Evolutionary conservation across 768 basidiomycete genomes (phyloP).

Genomic region (Mycena floridula): DNA sequence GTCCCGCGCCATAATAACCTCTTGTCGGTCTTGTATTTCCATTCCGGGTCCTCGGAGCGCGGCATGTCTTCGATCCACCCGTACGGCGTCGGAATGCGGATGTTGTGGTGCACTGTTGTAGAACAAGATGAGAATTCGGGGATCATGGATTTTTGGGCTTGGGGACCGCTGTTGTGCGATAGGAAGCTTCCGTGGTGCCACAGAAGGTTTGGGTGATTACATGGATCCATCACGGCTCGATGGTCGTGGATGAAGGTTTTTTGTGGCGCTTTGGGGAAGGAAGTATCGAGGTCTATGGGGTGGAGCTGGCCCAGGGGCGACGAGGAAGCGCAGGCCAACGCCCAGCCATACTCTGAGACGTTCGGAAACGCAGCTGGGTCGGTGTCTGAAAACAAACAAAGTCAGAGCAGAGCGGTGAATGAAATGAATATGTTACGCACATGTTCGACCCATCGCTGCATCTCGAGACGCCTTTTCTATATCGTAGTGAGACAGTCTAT

Average conservation of each 20-base stretch:
- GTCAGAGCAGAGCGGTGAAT: constrained; percentile 29
- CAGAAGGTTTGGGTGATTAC: constrained; percentile 32
- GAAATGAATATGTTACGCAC: too few species aligned
- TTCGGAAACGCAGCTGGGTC: too few species aligned
- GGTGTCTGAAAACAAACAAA: constrained; percentile 33
- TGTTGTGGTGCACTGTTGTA: constrained; percentile 40
- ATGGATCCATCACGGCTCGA: constrained; percentile 40
- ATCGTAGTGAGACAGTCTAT: constrained; percentile 25
- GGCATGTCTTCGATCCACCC: constrained; percentile 37
- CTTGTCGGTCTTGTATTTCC: constrained; percentile 53
- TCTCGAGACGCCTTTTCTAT: constrained; percentile 23
- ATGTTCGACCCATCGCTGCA: constrained; percentile 17
- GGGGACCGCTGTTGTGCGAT: constrained; percentile 38
- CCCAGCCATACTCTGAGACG: constrained; percentile 27
- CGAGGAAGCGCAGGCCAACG: constrained; percentile 29
- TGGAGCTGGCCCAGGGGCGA: constrained; percentile 24
- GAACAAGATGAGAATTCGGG: constrained; percentile 50
- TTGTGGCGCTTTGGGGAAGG: constrained; percentile 5
- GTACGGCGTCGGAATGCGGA: constrained; percentile 36
- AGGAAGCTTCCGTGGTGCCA: constrained; percentile 46
- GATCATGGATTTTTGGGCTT: constrained; percentile 30
- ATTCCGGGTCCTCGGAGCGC: constrained; percentile 42
- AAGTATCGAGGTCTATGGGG: constrained; percentile 20
- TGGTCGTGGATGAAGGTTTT: constrained; percentile 45
- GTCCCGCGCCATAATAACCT: constrained; percentile 66